Conservation (phyloP, 805 yeast species). For the Wickerhamomyces chambardii region DNA sequence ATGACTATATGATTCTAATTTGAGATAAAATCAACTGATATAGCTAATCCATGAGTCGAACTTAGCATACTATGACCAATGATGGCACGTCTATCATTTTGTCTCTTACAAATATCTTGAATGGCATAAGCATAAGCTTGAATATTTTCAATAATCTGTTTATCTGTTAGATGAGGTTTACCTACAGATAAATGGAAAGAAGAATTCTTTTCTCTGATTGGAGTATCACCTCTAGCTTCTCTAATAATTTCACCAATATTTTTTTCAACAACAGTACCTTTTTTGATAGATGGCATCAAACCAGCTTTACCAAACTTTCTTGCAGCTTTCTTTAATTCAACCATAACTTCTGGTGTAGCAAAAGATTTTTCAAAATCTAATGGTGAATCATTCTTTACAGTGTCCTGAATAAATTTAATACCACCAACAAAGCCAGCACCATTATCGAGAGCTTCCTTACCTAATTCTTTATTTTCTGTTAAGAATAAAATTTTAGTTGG, state of each 20-base stretch:
- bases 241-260: constrained; percentile 46
- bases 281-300: constrained; percentile 78
- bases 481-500: constrained; percentile 61
- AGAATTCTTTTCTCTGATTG: constrained; percentile 67
- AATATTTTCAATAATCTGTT: constrained; percentile 65
- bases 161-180: constrained; percentile 68
- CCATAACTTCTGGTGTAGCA: constrained; percentile 76
- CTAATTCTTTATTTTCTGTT: constrained; percentile 44
- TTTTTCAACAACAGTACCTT: constrained; percentile 69
- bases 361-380: constrained; percentile 65
- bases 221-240: constrained; percentile 54
- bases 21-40: too few species aligned
- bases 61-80: constrained; percentile 62
- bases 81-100: constrained; percentile 55
- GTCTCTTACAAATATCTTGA: constrained; percentile 38
- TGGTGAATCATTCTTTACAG: constrained; percentile 38
- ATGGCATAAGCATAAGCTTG: constrained; percentile 58
- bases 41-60: constrained; percentile 74
- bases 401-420: constrained; percentile 51
- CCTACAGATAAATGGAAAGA: constrained; percentile 65
- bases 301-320: constrained; percentile 82
- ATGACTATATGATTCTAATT: too few species aligned
- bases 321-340: constrained; percentile 61
- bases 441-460: constrained; percentile 39
- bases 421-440: constrained; percentile 73